These are phyloP conservation scores for Kwoniella shivajii DNA, from an alignment of 1,284 basidiomycete genomes.

Conservation along the genomic window DNA sequence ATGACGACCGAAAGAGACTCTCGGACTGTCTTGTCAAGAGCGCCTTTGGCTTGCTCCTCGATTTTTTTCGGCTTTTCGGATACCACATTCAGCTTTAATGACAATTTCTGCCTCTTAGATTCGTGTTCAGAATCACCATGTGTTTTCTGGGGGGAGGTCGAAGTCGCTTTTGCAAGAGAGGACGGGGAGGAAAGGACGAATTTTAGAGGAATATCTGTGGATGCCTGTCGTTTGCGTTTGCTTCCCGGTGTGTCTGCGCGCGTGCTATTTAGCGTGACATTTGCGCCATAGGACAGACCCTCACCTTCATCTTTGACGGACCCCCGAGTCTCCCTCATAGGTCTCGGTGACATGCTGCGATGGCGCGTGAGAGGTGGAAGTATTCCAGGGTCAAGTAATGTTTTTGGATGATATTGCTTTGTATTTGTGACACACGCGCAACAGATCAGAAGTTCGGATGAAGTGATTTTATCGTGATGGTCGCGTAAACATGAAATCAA, in stretches of 20 bases:
- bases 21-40: constrained; percentile 30
- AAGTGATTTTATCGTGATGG: no score
- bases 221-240: constrained; percentile 15
- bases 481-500: no score
- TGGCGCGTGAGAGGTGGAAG: no score
- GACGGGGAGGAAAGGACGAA: constrained; percentile 23
- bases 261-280: neutral
- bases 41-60: constrained; percentile 10
- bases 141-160: constrained; percentile 9
- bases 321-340: neutral
- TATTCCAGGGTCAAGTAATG: no score
- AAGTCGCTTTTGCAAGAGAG: neutral
- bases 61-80: neutral
- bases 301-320: constrained; percentile 2
- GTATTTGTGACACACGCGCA: no score
- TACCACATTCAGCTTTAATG: constrained; percentile 19
- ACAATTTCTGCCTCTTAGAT: constrained; percentile 9
- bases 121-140: constrained; percentile 6
- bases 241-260: constrained; percentile 6
- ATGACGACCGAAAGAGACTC: constrained; percentile 41
- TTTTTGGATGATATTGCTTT: no score
- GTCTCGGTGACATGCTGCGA: constrained; percentile 3
- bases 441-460: no score
- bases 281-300: neutral
- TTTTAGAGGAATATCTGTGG: constrained; percentile 16